Conservation (phyloP, 805 yeast genomes). For the Limtongia smithiae region DNA sequence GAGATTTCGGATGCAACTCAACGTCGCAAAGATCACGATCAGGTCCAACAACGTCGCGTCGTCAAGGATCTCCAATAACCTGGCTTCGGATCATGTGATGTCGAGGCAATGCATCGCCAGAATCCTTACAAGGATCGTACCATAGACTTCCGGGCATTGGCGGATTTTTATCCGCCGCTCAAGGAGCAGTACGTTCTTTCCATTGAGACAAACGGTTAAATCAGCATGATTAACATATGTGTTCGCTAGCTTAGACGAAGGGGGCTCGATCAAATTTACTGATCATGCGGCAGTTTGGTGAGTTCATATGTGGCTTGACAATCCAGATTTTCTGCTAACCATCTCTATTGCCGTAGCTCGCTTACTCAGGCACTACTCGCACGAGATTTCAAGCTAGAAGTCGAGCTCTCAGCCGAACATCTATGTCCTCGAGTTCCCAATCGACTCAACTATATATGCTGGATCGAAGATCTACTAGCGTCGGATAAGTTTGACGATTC, state of each 20-base stretch:
- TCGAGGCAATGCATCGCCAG: slow-evolving; percentile 22
- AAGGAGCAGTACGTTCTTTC: slow-evolving; percentile 10
- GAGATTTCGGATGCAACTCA: too few species aligned
- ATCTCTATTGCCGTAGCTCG: slow-evolving; percentile 5
- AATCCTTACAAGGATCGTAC: slow-evolving; percentile 6
- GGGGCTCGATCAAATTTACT: slow-evolving; percentile 12
- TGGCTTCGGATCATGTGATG: background rate
- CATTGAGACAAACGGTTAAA: too few species aligned
- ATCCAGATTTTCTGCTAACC: background rate
- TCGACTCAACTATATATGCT: slow-evolving; percentile 34
- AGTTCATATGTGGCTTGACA: background rate
- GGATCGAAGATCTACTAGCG: slow-evolving; percentile 32
- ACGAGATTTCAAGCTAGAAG: slow-evolving; percentile 21
- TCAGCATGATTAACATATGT: background rate
- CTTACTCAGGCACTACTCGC: slow-evolving; percentile 18
- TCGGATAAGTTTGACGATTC: slow-evolving; percentile 4
- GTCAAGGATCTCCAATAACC: too few species aligned
- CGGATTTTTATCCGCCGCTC: slow-evolving; percentile 15
- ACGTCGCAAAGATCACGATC: too few species aligned
- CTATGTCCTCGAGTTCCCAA: slow-evolving; percentile 31
- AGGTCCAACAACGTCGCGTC: too few species aligned
- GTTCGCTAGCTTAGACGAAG: slow-evolving; percentile 3
- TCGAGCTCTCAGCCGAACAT: slow-evolving; percentile 14
- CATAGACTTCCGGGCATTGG: slow-evolving; percentile 18
- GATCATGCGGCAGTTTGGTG: slow-evolving; percentile 24